These are phyloP conservation scores for Mortierella sp. DNA, from an alignment of 371 early-diverging fungal species.

Conservation along the genomic window DNA sequence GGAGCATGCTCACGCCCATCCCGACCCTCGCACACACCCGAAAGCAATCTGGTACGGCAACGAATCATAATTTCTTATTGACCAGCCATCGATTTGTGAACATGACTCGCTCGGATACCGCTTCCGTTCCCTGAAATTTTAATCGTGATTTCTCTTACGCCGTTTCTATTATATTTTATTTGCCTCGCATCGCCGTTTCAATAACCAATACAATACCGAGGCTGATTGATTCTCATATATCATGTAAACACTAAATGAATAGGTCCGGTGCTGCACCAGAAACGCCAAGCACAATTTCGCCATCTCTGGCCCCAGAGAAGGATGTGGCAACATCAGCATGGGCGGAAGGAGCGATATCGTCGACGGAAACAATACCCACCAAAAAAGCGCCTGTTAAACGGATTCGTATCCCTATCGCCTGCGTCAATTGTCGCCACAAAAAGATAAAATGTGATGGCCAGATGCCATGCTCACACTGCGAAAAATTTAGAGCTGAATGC, in stretches of 20 bases:
- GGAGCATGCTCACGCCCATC: neutral
- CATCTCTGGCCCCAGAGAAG: conserved; percentile 14
- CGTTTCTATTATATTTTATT: neutral
- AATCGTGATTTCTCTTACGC: neutral
- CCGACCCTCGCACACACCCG: neutral
- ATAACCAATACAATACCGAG: no score
- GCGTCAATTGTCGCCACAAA: conserved; percentile 67
- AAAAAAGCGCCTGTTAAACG: conserved; percentile 55
- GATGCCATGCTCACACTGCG: conserved; percentile 70
- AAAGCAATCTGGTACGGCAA: conserved; percentile 6
- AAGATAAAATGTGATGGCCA: conserved; percentile 74
- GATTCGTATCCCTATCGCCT: conserved; percentile 70
- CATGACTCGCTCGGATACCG: conserved; percentile 15
- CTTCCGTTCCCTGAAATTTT: conserved; percentile 9
- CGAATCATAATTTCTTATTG: conserved; percentile 7
- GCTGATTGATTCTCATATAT: no score
- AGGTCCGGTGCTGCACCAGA: neutral
- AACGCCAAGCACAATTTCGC: neutral
- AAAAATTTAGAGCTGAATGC: conserved; percentile 59
- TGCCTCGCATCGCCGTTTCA: no score
- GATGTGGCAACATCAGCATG: neutral
- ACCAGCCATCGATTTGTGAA: no score
- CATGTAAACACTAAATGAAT: no score
- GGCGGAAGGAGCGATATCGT: neutral
- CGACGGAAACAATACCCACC: neutral